Percentiles rank a stretch among this genome's conserved stretches.
Evolutionary conservation across 192 early-diverging fungal species (phyloP).

Genomic region (Mycoemilia scoparia): DNA sequence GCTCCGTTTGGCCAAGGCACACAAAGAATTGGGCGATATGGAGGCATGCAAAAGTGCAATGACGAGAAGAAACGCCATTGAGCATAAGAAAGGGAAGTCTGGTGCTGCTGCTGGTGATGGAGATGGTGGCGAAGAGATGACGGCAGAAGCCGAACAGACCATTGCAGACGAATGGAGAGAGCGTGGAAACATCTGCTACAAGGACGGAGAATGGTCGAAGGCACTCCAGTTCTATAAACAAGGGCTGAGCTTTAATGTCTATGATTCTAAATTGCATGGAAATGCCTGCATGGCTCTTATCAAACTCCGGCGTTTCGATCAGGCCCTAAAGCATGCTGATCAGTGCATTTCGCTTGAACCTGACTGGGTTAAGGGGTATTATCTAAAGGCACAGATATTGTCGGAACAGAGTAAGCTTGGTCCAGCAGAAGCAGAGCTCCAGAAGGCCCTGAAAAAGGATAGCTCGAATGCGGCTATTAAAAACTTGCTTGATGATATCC

Average conservation of each 20-base stretch:
- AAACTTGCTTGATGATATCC: slow-evolving; percentile 19
- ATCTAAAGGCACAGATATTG: slow-evolving; percentile 26
- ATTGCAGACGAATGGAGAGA: slow-evolving; percentile 30
- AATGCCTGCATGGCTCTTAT: slow-evolving; percentile 29
- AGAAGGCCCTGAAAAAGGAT: slow-evolving; percentile 16
- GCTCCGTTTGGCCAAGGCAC: slow-evolving; percentile 31
- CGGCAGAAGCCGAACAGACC: slow-evolving; percentile 4
- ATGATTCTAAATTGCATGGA: slow-evolving; percentile 24
- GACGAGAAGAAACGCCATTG: slow-evolving; percentile 27
- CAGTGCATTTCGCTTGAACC: slow-evolving; percentile 30
- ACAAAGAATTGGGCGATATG: slow-evolving; percentile 25
- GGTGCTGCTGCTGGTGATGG: slow-evolving; percentile 2
- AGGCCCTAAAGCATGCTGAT: slow-evolving; percentile 30
- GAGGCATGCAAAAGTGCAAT: slow-evolving; percentile 26
- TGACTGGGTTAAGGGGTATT: slow-evolving; percentile 28
- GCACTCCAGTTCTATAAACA: slow-evolving; percentile 23
- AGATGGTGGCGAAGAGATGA: slow-evolving; percentile 2
- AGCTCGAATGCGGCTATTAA: slow-evolving; percentile 15
- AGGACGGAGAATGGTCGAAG: slow-evolving; percentile 19
- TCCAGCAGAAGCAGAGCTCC: slow-evolving; percentile 12
- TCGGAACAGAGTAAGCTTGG: slow-evolving; percentile 28
- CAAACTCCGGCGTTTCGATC: slow-evolving; percentile 20
- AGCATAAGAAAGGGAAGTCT: slow-evolving; percentile 25
- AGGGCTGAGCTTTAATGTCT: slow-evolving; percentile 26
- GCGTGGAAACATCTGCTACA: slow-evolving; percentile 25